Base-by-base conservation (phyloP, 2,329 filamentous ascomycete species). In the Xylaria sp. region DNA sequence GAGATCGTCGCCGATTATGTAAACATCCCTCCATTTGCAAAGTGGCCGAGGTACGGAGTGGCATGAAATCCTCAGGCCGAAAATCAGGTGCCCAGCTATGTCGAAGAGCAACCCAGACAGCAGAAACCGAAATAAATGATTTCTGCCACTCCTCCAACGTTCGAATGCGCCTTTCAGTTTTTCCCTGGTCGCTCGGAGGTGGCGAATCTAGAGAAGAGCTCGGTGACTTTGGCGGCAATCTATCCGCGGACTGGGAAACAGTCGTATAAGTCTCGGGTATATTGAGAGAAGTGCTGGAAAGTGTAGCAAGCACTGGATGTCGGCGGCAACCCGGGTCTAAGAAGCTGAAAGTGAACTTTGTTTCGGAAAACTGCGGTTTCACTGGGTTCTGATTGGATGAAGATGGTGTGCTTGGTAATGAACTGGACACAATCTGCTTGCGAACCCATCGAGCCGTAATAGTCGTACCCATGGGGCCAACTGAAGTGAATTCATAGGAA, bases 271-370 rank as follows among this genome's bases (percentile, higher is more conserved):
- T 84, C 70, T 94, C 89, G 66, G 89, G 86, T 54, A 95, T 86
- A 56, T 92, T 89, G 33, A 95, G 85, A 13, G 84, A 86, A 4
- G 84, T 83, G 13, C 84, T 84, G 3, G 86, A 89, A 50, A 95
- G 82, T 1, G 85, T 87, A 0, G 90, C 92, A 79, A 94, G 86
- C 73, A 94, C 87, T 4, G 92, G 92, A 74, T 95, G 92, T 13
- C 90, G 87, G 38, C 90, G 84, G 9, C 86, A 87, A 53, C 86
- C 85, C 0, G 91, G 87, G 71, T 91, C 87, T 73, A 95, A 89
- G 68, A 93, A 87, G 79, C 90, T 93, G 76, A 95, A 95, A 9
- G 88, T 92, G 81, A 90, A 94, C 75, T 87, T 89, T 64, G 79
- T 81, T 53, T 87, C 86, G 1, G 74, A 67, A 2, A 78, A 70